A percentile compares a stretch with the other conserved stretches of the same genome.
Evolutionary conservation across 768 basidiomycete species (phyloP).

Genomic region (Russula abietina): DNA sequence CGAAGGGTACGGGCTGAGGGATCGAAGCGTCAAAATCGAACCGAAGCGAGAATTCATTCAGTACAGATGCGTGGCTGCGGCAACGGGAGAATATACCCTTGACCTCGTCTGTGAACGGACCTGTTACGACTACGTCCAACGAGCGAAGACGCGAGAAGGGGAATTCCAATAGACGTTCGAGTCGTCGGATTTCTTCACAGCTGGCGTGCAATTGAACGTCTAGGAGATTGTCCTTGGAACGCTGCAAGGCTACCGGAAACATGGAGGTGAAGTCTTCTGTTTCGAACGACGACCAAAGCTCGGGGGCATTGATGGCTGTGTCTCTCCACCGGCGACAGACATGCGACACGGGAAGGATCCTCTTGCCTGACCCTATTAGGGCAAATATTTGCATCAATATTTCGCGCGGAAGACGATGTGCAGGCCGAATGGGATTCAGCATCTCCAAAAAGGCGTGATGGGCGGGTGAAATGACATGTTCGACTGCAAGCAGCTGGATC

Average conservation of each 20-base stretch:
- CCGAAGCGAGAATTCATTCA: slow-evolving; percentile 21
- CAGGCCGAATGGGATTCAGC: slow-evolving; percentile 14
- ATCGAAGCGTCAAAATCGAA: slow-evolving; percentile 21
- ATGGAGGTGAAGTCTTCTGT: slow-evolving; percentile 16
- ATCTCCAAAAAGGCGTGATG: slow-evolving; percentile 16
- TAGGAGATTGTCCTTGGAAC: slow-evolving; percentile 6
- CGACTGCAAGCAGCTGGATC: slow-evolving; percentile 6
- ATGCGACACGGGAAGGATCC: slow-evolving; percentile 14
- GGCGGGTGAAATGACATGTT: slow-evolving; percentile 11
- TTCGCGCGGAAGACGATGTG: slow-evolving; percentile 15
- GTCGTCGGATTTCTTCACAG: slow-evolving; percentile 13
- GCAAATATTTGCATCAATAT: slow-evolving; percentile 18
- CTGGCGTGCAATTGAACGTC: slow-evolving; percentile 9
- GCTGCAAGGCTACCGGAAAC: slow-evolving; percentile 3
- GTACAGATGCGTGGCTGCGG: slow-evolving; percentile 17
- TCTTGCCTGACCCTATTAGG: slow-evolving; percentile 13
- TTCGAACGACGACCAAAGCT: slow-evolving; percentile 16
- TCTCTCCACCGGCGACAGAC: slow-evolving; percentile 20
- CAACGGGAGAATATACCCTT: slow-evolving; percentile 22
- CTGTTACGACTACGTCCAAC: slow-evolving; percentile 5
- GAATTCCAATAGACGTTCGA: slow-evolving; percentile 9
- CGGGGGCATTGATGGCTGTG: slow-evolving; percentile 11
- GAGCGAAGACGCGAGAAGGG: slow-evolving; percentile 9
- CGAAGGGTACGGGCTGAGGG: slow-evolving; percentile 13
- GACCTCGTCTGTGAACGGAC: slow-evolving; percentile 20